Percentiles rank a stretch among this genome's conserved stretches.
These are phyloP conservation scores for Aspergillus viridinutans DNA, from an alignment of 2,329 filamentous ascomycete genomes.

Conservation along the genomic window DNA sequence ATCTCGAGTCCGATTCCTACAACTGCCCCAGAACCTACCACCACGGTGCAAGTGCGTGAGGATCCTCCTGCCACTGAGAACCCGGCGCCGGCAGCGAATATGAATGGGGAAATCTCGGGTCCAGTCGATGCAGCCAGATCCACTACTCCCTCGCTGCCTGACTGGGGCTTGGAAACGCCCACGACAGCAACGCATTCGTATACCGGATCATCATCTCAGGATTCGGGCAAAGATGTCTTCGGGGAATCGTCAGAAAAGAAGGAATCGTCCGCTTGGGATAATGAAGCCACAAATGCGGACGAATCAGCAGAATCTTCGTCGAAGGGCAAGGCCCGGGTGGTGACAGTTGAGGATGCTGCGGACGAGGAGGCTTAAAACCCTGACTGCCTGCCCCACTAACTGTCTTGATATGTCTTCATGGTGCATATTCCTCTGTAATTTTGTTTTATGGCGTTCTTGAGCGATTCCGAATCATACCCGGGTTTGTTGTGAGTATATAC, in stretches of 20 bases:
- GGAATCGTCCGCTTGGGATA: background rate
- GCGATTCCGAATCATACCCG: slow-evolving; percentile 16
- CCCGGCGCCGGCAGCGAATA: background rate
- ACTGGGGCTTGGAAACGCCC: slow-evolving; percentile 15
- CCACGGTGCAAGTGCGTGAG: background rate
- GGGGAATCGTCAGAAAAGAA: slow-evolving; percentile 8
- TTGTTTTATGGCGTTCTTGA: slow-evolving; percentile 4
- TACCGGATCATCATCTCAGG: slow-evolving; percentile 25
- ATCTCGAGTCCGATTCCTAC: slow-evolving; percentile 1
- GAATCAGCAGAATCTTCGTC: slow-evolving; percentile 18
- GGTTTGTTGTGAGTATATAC: slow-evolving; percentile 1
- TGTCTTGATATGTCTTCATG: background rate
- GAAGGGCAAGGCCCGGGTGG: slow-evolving; percentile 32
- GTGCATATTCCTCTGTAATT: background rate
- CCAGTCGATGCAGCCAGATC: slow-evolving; percentile 1
- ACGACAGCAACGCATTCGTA: slow-evolving; percentile 7
- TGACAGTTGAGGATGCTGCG: slow-evolving; percentile 33
- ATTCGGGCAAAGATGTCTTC: slow-evolving; percentile 25
- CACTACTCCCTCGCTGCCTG: slow-evolving; percentile 9
- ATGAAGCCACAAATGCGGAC: slow-evolving; percentile 5
- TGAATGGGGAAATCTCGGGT: background rate
- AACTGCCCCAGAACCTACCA: slow-evolving; percentile 3
- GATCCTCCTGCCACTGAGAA: background rate
- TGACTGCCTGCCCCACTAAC: background rate
- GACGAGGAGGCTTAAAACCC: slow-evolving; percentile 25